These are phyloP conservation scores for Syzygium oleosum DNA, from an alignment of 345 rosid species.

Conservation along the genomic window DNA sequence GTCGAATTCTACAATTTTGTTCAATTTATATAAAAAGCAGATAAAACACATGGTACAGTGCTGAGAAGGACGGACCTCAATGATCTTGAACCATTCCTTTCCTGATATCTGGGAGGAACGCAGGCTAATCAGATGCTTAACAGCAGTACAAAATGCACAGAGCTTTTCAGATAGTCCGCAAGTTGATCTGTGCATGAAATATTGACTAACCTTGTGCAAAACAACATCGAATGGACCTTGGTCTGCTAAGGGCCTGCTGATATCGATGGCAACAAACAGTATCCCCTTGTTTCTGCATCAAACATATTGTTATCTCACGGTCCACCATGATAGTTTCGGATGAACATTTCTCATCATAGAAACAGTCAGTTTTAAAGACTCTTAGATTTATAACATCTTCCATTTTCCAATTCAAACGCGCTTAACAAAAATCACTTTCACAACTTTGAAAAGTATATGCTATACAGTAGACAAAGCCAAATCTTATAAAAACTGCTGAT, in stretches of 20 bases:
- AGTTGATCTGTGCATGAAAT: not conserved
- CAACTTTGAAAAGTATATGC: not conserved
- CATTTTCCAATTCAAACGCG: not conserved
- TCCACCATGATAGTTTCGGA: not conserved
- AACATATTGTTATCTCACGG: constrained; percentile 1
- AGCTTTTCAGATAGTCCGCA: not conserved
- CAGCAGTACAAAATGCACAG: not conserved
- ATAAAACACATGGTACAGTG: not conserved
- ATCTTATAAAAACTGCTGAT: not conserved
- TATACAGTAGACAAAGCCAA: not conserved
- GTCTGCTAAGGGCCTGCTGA: constrained; percentile 51
- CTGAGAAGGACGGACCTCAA: constrained; percentile 57
- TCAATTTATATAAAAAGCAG: not conserved
- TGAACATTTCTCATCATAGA: not conserved
- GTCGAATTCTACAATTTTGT: not conserved
- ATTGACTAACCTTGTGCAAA: constrained; percentile 72
- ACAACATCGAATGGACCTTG: constrained; percentile 95
- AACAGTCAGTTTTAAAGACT: not conserved
- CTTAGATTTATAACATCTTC: not conserved
- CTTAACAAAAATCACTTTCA: not conserved
- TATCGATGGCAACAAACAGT: constrained; percentile 66
- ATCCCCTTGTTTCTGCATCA: constrained; percentile 75
- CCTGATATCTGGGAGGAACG: constrained; percentile 48
- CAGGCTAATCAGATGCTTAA: not conserved
- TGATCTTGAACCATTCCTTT: constrained; percentile 57